Evolutionary conservation across 805 yeast genomes (phyloP), one percentile per base, ranked within the genome.

Genomic region (Saccharomyces eubayanus): DNA sequence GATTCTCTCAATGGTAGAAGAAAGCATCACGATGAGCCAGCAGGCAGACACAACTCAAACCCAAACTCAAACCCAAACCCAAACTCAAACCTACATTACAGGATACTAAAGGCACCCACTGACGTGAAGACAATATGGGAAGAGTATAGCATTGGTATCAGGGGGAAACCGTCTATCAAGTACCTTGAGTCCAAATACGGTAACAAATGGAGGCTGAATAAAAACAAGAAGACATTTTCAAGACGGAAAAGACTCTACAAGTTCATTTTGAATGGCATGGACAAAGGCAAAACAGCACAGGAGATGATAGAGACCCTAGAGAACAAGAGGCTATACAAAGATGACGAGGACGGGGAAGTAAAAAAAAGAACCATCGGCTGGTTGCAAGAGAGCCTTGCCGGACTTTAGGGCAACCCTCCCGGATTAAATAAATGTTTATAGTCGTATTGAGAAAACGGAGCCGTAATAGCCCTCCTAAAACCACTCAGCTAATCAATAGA

Each of bases 111-210:
- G 52, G 72, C 72, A 1, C 72, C 72, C 28, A 66, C 63, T 46
- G 65, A 63, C 53, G 72, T 68, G 3, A 60, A 61, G 27, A 67
- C 69, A 9, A 67, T 68, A 31, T 73, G 75, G 73, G 67, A 66
- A 48, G 79, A 75, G 49, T 75, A 74, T 56, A 65, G 69, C 1
- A 61, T 62, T 28, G 79, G 79, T 1, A 64, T 74, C 31, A 65
- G 73, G 53, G 77, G 77, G 1, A 60, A 62, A n/a, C 76, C 77
- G 6, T 68, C 77, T 1, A 70, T 75, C 14, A 67, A 69, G 52
- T 66, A 65, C 16, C 62, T 75, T n/a, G 77, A 75, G 51, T 69
- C 69, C 28, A 66, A 66, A 46, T 74, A 68, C 56, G 76, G 77
- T 5, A 71, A 73, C 49, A 67, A 70, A 36, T 75, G 79, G 79